Evolutionary conservation across 345 rosid species (phyloP).

Genomic region (Erodium maritimum): DNA sequence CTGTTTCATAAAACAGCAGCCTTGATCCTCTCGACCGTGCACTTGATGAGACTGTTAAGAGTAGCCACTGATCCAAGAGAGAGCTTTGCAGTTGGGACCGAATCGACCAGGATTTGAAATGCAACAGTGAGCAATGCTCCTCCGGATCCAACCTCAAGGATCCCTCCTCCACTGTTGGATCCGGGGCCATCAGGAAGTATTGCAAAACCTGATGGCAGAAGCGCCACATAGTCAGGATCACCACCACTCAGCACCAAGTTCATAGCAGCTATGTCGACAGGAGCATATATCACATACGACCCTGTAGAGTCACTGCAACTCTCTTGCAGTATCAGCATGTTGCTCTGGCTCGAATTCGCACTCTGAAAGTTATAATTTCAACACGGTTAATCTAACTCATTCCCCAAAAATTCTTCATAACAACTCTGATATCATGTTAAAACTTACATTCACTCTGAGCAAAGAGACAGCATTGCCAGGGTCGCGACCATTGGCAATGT

Average conservation of each 20-base stretch:
- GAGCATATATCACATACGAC: slow-evolving; percentile 49
- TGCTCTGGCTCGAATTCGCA: slow-evolving; percentile 30
- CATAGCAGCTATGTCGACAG: slow-evolving; percentile 35
- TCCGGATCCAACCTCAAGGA: neutral
- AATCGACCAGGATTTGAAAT: slow-evolving; percentile 67
- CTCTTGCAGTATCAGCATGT: slow-evolving; percentile 56
- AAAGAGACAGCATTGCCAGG: slow-evolving; percentile 69
- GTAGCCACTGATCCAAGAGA: slow-evolving; percentile 77
- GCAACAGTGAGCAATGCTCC: slow-evolving; percentile 77
- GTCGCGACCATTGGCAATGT: slow-evolving; percentile 71
- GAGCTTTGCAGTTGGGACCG: slow-evolving; percentile 40
- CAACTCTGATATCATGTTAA: too few relatives aligned
- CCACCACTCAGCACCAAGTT: slow-evolving; percentile 37
- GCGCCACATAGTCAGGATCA: slow-evolving; percentile 39
- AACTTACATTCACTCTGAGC: slow-evolving; percentile 62
- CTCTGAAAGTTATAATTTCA: slow-evolving; percentile 42
- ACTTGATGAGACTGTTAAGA: slow-evolving; percentile 51
- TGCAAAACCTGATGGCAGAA: slow-evolving; percentile 55
- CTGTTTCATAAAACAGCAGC: slow-evolving; percentile 29
- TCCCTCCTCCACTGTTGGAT: neutral
- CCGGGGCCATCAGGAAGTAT: slow-evolving; percentile 39
- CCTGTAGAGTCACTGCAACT: slow-evolving; percentile 38
- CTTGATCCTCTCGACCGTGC: slow-evolving; percentile 66
- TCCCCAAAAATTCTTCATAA: too few relatives aligned
- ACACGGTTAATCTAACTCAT: too few relatives aligned